phyloP scores from a whole-genome alignment of 2,329 filamentous ascomycete species.

The Tolypocladium tropicale region DNA sequence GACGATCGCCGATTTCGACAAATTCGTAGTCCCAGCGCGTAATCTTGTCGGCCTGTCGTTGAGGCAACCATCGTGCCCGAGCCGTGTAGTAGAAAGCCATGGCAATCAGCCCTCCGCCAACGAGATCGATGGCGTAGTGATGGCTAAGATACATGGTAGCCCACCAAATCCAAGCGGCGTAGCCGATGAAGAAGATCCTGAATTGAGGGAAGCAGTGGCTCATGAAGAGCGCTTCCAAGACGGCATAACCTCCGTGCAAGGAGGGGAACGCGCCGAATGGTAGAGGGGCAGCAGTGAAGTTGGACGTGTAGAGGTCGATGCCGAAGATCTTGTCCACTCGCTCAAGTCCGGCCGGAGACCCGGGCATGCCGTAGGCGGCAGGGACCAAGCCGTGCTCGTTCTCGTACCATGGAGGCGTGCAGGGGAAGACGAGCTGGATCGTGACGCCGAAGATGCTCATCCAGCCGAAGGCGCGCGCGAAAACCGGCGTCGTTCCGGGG shows the following conservation, averaged over 20 bases:
- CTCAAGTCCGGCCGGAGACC: constrained; percentile 79
- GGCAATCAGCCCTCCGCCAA: constrained; percentile 72
- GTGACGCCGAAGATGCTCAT: constrained; percentile 82
- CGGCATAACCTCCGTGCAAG: constrained; percentile 80
- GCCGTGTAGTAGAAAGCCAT: constrained; percentile 74
- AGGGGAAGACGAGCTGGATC: constrained; percentile 84
- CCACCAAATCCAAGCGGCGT: constrained; percentile 95
- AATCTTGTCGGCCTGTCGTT: constrained; percentile 72
- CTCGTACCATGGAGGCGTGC: constrained; percentile 95
- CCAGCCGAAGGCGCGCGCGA: constrained; percentile 82
- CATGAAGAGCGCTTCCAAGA: constrained; percentile 86
- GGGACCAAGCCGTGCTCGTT: constrained; percentile 84
- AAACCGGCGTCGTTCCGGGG: constrained; percentile 74
- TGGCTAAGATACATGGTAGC: constrained; percentile 97
- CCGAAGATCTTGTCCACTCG: constrained; percentile 86
- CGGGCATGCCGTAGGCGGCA: constrained; percentile 83
- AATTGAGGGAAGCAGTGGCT: constrained; percentile 82
- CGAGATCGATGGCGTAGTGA: constrained; percentile 90
- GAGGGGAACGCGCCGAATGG: constrained; percentile 95
- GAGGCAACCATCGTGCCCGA: constrained; percentile 70
- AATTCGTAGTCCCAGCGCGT: constrained; percentile 96
- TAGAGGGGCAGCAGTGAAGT: constrained; percentile 80
- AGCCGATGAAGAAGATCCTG: constrained; percentile 68
- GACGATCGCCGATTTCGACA: constrained; percentile 66
- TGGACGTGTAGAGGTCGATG: constrained; percentile 85